Evolutionary conservation across 192 early-diverging fungal genomes (phyloP), one percentile per base, ranked within the genome.

Genomic region (Cetraspora pellucida): DNA sequence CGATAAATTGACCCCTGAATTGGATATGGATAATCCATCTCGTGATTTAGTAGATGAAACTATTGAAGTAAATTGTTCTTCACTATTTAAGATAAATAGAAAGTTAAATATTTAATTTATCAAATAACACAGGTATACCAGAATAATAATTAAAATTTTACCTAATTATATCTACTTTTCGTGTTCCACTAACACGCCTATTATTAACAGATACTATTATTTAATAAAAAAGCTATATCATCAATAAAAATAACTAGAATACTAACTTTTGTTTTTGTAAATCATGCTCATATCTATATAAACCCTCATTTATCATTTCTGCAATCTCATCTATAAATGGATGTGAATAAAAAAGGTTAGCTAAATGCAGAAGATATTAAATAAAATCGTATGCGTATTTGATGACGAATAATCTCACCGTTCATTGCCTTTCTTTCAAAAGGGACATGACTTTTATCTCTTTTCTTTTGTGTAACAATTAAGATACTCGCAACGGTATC

Each of bases 251-350:
- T 63, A 43, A 31, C 19, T 17, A 17, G 10, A 19, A 64, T 64
- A 31, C 61, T 27, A 43, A 64, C 61, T 64, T 64, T 64, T 49
- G 47, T 49, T 64, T 64, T 3, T 87, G 89, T 72, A 94, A 82
- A 44, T 93, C 90, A 54, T 87, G 82, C 78, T 98, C 95, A 72
- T 97, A 98, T 74, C 93, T 87, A 78, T 93, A 93, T n/a, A 98
- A 86, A 2, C 95, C 96, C 80, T 98, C 96, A 82, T 92, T 98
- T 81, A 98, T 98, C 80, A 96, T 95, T 65, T 96, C 94, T 31
- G 90, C 86, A 77, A 96, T 88, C 49, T 96, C 95, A 54, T 92
- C 61, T 64, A 7, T 9, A 6, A 17, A 30, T 43, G 11, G 23
- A 27, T 21, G 0, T 17, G 9, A 64, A 27, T 31, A 64, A 27